phyloP scores from a whole-genome alignment of 2,329 filamentous ascomycete genomes.

The Phoma sp. region DNA sequence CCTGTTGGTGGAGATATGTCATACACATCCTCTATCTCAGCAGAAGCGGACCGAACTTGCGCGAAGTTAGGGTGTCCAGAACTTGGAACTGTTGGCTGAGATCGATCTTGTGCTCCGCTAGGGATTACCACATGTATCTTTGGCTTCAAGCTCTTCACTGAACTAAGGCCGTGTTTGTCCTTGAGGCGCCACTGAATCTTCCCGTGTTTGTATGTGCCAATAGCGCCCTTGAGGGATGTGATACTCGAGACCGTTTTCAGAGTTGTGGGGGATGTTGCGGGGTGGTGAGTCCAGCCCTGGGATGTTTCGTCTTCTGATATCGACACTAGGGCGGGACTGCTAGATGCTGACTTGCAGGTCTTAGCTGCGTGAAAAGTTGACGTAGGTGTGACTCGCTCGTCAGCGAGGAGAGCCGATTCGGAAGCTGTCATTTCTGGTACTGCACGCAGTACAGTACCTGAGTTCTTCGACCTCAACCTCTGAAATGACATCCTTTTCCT shows the following conservation, averaged over 20 bases:
- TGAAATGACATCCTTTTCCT: conserved; percentile 29
- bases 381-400: conserved; percentile 48
- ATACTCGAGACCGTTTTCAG: conserved; percentile 33
- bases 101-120: conserved; percentile 35
- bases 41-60: conserved; percentile 31
- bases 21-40: conserved; percentile 24
- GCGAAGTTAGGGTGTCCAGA: conserved; percentile 28
- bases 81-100: conserved; percentile 38
- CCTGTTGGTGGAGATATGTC: conserved; percentile 44
- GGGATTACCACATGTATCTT: conserved; percentile 49
- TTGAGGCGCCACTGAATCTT: conserved; percentile 49
- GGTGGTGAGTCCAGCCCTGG: conserved; percentile 28
- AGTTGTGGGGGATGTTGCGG: conserved; percentile 24
- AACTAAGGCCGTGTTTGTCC: conserved; percentile 19
- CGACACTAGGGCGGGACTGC: conserved; percentile 21
- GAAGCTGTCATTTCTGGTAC: conserved; percentile 38
- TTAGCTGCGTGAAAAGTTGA: conserved; percentile 16
- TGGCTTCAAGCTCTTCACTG: conserved; percentile 32
- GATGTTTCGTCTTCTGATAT: conserved; percentile 22
- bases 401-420: conserved; percentile 38
- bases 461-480: conserved; percentile 30
- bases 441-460: conserved; percentile 43
- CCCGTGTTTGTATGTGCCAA: conserved; percentile 55
- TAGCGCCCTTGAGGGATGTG: conserved; percentile 37
- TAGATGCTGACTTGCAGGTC: conserved; percentile 28